Base-by-base conservation (phyloP, 2,329 filamentous ascomycete genomes). In the Huntiella omanensis region DNA sequence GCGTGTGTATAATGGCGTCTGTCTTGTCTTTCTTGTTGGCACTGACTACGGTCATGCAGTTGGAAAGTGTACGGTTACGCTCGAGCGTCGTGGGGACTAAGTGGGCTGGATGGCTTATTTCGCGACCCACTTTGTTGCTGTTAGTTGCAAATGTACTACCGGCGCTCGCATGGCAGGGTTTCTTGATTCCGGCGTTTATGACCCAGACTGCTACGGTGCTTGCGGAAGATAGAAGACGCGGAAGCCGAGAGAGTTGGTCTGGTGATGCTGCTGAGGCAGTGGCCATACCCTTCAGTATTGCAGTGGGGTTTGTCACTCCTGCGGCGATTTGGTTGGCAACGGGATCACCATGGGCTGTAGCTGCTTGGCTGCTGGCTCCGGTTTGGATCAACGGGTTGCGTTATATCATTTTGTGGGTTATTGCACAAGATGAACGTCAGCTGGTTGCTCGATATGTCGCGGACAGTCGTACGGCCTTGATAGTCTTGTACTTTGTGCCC, bases 101-200 rank as follows among this genome's bases (percentile, higher is more conserved):
- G 22, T 28, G 22, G 22, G 22, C 55, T 56, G 5, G 62, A 57
- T 33, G 52, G 10, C 52, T 65, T 16, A 60, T 65, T 48, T 56
- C 59, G 22, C 59, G 58, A 44, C 63, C 63, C 11, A 63, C 61
- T 3, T 56, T 57, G 2, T 56, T 58, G 19, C 69, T 69, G 67
- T 55, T 71, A 17, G 57, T 68, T 10, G 68, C 70, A 49, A 65
- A 67, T 51, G 56, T 72, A 12, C 43, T 65, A 4, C 67, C 19
- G 68, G 69, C 40, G 66, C 66, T 71, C 17, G 63, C 70, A 1
- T 72, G 68, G 69, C 60, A 71, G 56, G 57, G 71, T 35, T 59
- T 68, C 49, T 65, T 71, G 33, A 58, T 70, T 15, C 69, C 69
- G 5, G 65, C 64, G 3, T 71, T 70, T 54, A 52, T 72, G 46